Base-by-base conservation (phyloP, 164 flowering plant genomes). In the Annona squamosa region DNA sequence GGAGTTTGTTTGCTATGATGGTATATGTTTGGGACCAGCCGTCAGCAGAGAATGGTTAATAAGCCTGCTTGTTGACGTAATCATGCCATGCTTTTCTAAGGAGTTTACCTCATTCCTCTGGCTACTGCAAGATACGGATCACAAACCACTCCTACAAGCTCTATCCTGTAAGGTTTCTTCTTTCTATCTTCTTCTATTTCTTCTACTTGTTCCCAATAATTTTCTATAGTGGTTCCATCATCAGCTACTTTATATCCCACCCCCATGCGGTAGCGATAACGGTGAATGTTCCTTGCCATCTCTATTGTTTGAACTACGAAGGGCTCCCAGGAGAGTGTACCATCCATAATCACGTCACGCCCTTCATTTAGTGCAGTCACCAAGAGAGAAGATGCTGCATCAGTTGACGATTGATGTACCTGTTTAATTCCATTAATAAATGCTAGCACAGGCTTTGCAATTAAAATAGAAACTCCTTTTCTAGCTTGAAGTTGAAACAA, bases 341-440 rank as follows among this genome's bases (percentile, higher is more conserved):
- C 95, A 61, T 94, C 98, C 98, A 94, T 87, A 71, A 92, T 94
- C 77, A 94, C 97, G 42, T 94, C 98, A 0, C 98, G 86, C 4
- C 98, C 98, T 77, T 92, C 97, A 63, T 94, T 94, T 7, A 94
- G 81, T 4, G 98, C 97, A 0, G 97, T 92, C 19, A 92, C 98
- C 19, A 94, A 89, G 4, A 94, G 85, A 0, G 98, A 94, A 5
- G 97, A 91, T 68, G 97, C 98, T 12, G 97, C 98, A 65, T 94
- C 92, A 0, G 90, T 92, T 0, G 98, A 95, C 16, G 97, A 90
- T 80, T 93, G 94, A 74, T 95, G 98, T 68, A 93, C 98, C 99
- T 94, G 82, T 65, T 65, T 65, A 16, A 19, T 65, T 18, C 47
- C 13, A 52, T 5, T 52, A 52, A 52, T 10, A 52, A 52, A 52